phyloP scores from a whole-genome alignment of 148 eudicot species.

The Arbutus unedo region DNA sequence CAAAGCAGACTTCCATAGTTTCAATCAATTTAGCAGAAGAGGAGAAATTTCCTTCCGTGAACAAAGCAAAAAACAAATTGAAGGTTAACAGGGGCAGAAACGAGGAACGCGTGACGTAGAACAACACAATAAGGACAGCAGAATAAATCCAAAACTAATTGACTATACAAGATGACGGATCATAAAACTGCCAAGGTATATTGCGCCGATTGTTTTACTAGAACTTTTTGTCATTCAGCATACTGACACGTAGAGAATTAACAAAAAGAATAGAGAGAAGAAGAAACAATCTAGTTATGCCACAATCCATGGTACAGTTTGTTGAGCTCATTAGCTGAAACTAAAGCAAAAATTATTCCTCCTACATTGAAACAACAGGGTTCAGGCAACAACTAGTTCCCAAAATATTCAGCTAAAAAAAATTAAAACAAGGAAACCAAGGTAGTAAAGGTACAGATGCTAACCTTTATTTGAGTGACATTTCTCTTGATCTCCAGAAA shows the following conservation, averaged over 20 bases:
- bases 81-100: neutral
- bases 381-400: neutral
- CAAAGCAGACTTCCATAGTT: neutral
- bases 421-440: neutral
- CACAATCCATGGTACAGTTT: neutral
- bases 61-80: neutral
- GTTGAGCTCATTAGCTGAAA: neutral
- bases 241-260: neutral
- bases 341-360: neutral
- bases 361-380: neutral
- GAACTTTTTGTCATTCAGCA: neutral
- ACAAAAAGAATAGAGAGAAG: neutral
- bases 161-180: neutral
- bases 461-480: conserved; percentile 33
- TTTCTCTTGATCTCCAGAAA: conserved; percentile 25
- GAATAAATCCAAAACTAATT: neutral
- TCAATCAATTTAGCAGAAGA: neutral
- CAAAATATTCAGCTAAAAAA: neutral
- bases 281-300: neutral
- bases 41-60: neutral
- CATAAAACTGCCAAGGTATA: neutral
- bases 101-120: neutral
- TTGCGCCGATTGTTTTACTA: neutral
- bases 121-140: neutral
- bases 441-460: conserved; percentile 9